Percentiles rank a stretch among this genome's conserved stretches.
Conservation (phyloP, 768 basidiomycete genomes). For the Mycena leptocephala region DNA sequence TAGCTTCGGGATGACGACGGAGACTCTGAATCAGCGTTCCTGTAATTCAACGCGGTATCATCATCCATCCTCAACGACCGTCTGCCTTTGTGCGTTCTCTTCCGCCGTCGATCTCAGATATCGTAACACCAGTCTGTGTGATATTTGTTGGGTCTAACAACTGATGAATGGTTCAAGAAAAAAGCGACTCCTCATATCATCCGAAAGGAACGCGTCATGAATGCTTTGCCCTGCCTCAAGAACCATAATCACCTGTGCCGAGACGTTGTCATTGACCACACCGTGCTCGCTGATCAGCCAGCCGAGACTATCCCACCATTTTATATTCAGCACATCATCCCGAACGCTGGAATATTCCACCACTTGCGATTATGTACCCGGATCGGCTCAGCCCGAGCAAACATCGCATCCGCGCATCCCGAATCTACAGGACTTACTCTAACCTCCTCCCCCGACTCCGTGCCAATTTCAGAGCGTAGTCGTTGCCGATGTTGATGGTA, state of each 20-base stretch:
- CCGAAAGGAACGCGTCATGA: background rate
- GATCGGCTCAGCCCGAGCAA: too few relatives aligned
- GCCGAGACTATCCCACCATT: background rate
- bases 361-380: background rate
- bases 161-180: background rate
- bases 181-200: background rate
- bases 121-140: background rate
- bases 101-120: background rate
- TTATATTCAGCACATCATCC: background rate
- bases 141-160: background rate
- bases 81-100: background rate
- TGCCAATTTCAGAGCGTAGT: background rate
- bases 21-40: background rate
- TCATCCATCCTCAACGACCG: background rate
- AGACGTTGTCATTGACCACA: background rate
- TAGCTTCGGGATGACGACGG: background rate
- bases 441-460: background rate
- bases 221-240: background rate
- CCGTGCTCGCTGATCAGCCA: background rate
- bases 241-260: background rate
- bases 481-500: too few relatives aligned
- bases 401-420: too few relatives aligned
- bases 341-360: background rate
- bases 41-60: background rate
- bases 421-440: background rate